These are phyloP conservation scores for Colletotrichum sp. DNA, from an alignment of 2,329 filamentous ascomycete genomes.

Conservation along the genomic window DNA sequence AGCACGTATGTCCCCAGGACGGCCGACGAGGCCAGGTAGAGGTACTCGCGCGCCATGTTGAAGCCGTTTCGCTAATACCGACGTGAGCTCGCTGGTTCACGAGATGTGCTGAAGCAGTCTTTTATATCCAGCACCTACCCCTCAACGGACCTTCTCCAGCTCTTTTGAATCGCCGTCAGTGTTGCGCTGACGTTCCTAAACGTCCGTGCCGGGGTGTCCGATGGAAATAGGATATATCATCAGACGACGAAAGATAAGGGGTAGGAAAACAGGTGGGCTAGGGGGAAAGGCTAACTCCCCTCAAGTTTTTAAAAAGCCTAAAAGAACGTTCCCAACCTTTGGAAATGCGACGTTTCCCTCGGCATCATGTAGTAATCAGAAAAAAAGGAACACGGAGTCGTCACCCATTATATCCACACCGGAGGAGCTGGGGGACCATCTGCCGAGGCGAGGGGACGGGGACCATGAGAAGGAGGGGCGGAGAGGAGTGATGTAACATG, in stretches of 20 bases:
- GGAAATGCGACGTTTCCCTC: background rate
- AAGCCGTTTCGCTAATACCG: background rate
- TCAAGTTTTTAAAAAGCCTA: background rate
- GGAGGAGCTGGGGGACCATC: background rate
- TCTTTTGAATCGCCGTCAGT: background rate
- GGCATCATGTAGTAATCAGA: background rate
- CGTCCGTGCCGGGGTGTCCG: background rate
- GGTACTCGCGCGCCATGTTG: slow-evolving; percentile 7
- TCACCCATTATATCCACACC: background rate
- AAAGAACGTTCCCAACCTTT: background rate
- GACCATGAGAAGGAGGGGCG: background rate
- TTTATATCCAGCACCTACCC: background rate
- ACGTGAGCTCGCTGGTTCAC: background rate
- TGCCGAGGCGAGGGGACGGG: background rate
- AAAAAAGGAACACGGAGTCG: background rate
- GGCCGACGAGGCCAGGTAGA: slow-evolving; percentile 1
- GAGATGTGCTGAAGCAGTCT: background rate
- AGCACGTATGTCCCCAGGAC: slow-evolving; percentile 2
- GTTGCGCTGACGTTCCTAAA: background rate
- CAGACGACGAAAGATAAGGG: background rate
- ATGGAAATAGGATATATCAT: background rate
- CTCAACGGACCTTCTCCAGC: background rate
- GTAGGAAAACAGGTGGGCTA: background rate
- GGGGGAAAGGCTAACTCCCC: background rate
- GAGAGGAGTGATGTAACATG: background rate